phyloP scores from a whole-genome alignment of 176 grass and related monocot species.

The Eragrostis curvula region DNA sequence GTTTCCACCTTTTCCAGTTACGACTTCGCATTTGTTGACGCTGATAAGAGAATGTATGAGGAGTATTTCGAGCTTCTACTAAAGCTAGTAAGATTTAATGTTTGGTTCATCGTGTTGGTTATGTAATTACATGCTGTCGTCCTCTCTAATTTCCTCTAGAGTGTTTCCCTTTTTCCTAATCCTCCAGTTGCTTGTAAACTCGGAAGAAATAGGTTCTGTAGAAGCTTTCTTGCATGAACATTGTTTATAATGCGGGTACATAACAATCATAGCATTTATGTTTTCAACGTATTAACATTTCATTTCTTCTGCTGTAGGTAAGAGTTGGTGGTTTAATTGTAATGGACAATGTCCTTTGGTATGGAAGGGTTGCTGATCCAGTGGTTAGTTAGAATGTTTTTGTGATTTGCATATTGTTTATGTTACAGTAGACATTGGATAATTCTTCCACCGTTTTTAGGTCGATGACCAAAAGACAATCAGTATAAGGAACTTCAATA shows the following conservation, averaged over 20 bases:
- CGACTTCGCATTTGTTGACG: slow-evolving; percentile 99
- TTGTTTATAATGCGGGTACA: slow-evolving; percentile 4
- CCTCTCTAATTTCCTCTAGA: neutral
- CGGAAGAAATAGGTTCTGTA: neutral
- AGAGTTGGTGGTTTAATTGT: slow-evolving; percentile 87
- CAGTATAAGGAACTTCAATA: slow-evolving; percentile 95
- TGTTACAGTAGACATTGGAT: slow-evolving; percentile 13
- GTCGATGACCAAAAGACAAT: slow-evolving; percentile 80
- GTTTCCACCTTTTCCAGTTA: slow-evolving; percentile 57
- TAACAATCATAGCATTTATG: neutral
- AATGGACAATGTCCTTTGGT: slow-evolving; percentile 98
- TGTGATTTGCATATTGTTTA: neutral
- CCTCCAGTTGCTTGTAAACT: neutral
- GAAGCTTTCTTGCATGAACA: neutral
- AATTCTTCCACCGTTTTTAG: slow-evolving; percentile 42
- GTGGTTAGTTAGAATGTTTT: slow-evolving; percentile 50
- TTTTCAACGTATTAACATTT: neutral
- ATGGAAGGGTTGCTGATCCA: slow-evolving; percentile 85
- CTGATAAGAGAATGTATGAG: slow-evolving; percentile 85
- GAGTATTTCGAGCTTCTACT: slow-evolving; percentile 93
- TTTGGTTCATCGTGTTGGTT: slow-evolving; percentile 19
- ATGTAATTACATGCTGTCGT: neutral
- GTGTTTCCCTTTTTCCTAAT: neutral
- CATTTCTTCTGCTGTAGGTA: slow-evolving; percentile 57
- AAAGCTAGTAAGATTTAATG: slow-evolving; percentile 68